Conservation (phyloP, 129 eudicot genomes). For the Escallonia herrerae region DNA sequence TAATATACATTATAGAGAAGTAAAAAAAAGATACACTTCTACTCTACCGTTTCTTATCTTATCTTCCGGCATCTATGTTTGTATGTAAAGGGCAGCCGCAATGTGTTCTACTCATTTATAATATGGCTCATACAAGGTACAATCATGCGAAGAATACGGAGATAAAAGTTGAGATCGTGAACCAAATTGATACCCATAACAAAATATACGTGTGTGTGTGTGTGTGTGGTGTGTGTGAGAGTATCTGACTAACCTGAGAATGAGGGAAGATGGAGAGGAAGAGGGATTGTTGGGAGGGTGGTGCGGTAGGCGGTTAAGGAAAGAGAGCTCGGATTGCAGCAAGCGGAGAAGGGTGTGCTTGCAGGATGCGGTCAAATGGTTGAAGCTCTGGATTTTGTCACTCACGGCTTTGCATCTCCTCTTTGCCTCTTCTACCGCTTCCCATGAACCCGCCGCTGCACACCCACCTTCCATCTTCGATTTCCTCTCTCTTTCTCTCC, state of each 20-base stretch:
- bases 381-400: constrained; percentile 26
- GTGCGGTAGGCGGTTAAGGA: constrained; percentile 42
- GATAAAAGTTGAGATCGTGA: too few species aligned
- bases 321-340: constrained; percentile 70
- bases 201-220: neutral
- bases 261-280: too few species aligned
- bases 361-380: constrained; percentile 27
- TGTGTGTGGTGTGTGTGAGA: neutral
- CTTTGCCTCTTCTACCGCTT: constrained; percentile 43
- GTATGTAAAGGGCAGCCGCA: too few species aligned
- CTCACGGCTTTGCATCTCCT: constrained; percentile 54
- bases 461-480: neutral
- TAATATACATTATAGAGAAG: too few species aligned
- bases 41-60: too few species aligned
- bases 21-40: too few species aligned
- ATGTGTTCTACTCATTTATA: too few species aligned
- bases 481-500: too few species aligned
- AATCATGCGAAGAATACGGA: too few species aligned
- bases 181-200: too few species aligned
- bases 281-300: constrained; percentile 11
- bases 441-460: neutral
- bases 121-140: too few species aligned
- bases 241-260: constrained; percentile 27
- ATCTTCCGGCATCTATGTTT: too few species aligned
- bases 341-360: constrained; percentile 60